Evolutionary conservation across 331 rosid species (phyloP).

Genomic region (Arachis monticola): DNA sequence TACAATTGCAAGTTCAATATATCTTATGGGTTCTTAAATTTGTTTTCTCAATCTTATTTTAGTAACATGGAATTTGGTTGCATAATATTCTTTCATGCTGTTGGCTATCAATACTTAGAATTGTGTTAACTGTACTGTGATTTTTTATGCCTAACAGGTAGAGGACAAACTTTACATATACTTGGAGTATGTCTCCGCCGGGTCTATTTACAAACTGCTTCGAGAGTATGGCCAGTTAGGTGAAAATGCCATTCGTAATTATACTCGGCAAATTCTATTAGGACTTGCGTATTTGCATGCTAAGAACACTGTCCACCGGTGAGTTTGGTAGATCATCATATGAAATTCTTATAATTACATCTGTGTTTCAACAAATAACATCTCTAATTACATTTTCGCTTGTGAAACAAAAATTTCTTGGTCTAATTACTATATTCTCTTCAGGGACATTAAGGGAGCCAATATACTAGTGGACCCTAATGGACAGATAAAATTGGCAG

Average conservation of each 20-base stretch:
- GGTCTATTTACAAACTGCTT: conserved; percentile 85
- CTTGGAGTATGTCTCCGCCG: conserved; percentile 94
- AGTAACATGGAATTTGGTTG: background rate
- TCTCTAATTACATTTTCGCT: conserved; percentile 33
- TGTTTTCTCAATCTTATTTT: conserved; percentile 17
- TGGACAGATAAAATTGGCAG: conserved; percentile 88
- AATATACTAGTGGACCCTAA: conserved; percentile 92
- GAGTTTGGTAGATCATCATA: conserved; percentile 34
- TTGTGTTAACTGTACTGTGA: conserved; percentile 17
- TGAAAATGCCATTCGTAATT: conserved; percentile 77
- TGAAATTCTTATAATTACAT: conserved; percentile 2
- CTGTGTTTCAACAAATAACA: conserved; percentile 32
- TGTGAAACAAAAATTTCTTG: conserved; percentile 25
- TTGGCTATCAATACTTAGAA: conserved; percentile 31
- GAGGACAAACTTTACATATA: conserved; percentile 80
- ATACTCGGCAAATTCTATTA: conserved; percentile 79
- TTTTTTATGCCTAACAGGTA: conserved; percentile 57
- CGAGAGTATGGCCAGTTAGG: conserved; percentile 86
- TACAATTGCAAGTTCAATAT: background rate
- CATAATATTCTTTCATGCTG: conserved; percentile 15
- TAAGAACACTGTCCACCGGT: conserved; percentile 94
- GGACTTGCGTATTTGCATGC: conserved; percentile 94
- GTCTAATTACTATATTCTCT: conserved; percentile 26
- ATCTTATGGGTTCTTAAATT: background rate
- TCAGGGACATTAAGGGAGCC: conserved; percentile 95